These are phyloP conservation scores for Penicillium silybi DNA, from an alignment of 495 filamentous ascomycete genomes.

Conservation along the genomic window DNA sequence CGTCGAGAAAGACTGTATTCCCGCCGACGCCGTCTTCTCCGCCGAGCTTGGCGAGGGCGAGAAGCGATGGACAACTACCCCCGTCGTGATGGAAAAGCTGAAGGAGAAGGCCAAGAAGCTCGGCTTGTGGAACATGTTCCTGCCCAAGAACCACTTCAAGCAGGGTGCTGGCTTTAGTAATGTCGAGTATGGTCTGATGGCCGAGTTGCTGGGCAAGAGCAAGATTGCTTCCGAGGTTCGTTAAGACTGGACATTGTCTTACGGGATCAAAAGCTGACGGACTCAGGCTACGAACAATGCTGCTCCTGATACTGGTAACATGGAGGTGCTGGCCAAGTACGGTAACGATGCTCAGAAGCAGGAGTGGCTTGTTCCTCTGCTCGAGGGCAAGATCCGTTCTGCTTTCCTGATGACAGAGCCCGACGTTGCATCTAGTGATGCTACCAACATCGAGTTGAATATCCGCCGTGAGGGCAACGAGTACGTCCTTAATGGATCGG, in stretches of 20 bases:
- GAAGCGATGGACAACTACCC: slow-evolving; percentile 72
- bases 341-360: slow-evolving; percentile 86
- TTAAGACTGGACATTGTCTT: neutral
- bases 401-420: slow-evolving; percentile 96
- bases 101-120: slow-evolving; percentile 78
- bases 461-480: slow-evolving; percentile 77
- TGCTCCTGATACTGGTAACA: slow-evolving; percentile 91
- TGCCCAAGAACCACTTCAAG: slow-evolving; percentile 89
- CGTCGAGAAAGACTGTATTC: slow-evolving; percentile 93
- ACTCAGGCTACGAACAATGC: slow-evolving; percentile 77
- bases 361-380: slow-evolving; percentile 75
- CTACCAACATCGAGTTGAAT: slow-evolving; percentile 78
- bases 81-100: slow-evolving; percentile 77
- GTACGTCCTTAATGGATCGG: slow-evolving; percentile 81
- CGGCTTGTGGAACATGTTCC: slow-evolving; percentile 98
- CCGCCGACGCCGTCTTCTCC: slow-evolving; percentile 71
- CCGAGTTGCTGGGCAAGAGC: slow-evolving; percentile 81
- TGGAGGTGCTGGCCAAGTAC: slow-evolving; percentile 94
- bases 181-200: slow-evolving; percentile 91
- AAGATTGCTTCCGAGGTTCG: slow-evolving; percentile 67
- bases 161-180: slow-evolving; percentile 90
- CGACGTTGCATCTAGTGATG: slow-evolving; percentile 79
- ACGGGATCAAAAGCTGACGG: neutral
- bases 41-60: slow-evolving; percentile 75
- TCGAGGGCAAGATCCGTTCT: slow-evolving; percentile 82